These are phyloP conservation scores for Yarrowia divulgata DNA, from an alignment of 805 yeast genomes.

Conservation along the genomic window DNA sequence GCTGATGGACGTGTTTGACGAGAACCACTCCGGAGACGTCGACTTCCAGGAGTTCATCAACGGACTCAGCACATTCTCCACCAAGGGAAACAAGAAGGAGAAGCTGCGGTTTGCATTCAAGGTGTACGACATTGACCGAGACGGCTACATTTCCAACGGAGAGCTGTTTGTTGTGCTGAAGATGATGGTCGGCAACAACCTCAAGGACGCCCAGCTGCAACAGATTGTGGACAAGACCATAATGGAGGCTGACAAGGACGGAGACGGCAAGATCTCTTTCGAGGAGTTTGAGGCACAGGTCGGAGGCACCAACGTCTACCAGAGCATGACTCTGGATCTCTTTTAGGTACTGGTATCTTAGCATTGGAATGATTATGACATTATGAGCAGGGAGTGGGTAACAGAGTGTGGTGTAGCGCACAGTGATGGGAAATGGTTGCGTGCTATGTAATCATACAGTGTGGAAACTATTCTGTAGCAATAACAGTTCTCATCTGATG, in stretches of 20 bases:
- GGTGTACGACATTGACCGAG: slow-evolving; percentile 94
- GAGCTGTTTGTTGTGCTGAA: slow-evolving; percentile 90
- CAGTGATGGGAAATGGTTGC: no score
- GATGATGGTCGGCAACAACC: slow-evolving; percentile 95
- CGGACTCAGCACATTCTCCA: slow-evolving; percentile 86
- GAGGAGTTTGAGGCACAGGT: slow-evolving; percentile 75
- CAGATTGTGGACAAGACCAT: slow-evolving; percentile 97
- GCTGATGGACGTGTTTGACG: slow-evolving; percentile 92
- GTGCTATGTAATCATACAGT: no score
- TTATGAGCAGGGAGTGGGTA: neutral
- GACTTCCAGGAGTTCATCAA: slow-evolving; percentile 95
- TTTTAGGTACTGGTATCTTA: slow-evolving; percentile 43
- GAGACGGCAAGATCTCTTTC: slow-evolving; percentile 84
- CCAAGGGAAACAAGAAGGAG: slow-evolving; percentile 79
- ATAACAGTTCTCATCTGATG: no score
- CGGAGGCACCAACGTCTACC: slow-evolving; percentile 51
- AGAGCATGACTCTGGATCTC: slow-evolving; percentile 50
- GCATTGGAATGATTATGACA: slow-evolving; percentile 15
- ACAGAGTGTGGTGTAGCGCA: no score
- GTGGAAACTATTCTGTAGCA: no score
- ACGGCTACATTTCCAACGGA: slow-evolving; percentile 94
- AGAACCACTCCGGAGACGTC: slow-evolving; percentile 89
- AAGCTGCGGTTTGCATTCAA: slow-evolving; percentile 88
- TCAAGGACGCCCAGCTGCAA: slow-evolving; percentile 86
- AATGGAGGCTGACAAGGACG: slow-evolving; percentile 87